Percentiles rank a stretch among this genome's conserved stretches.
Conservation (phyloP, 257 asterid genomes). For the Cynanchum wilfordii region DNA sequence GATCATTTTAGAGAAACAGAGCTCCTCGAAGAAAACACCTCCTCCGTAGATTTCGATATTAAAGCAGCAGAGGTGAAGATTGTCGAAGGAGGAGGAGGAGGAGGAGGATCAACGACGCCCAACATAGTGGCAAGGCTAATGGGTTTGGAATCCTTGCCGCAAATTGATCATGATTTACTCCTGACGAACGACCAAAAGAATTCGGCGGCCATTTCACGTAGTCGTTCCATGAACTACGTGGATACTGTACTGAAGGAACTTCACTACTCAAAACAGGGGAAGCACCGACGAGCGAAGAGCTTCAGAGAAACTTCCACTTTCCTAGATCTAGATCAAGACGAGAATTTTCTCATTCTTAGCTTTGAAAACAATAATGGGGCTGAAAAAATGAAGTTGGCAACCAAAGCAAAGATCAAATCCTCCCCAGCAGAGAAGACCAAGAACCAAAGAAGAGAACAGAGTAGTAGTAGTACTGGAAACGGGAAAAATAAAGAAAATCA, state of each 20-base stretch:
- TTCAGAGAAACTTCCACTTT: conserved; percentile 37
- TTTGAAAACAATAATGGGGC: conserved; percentile 32
- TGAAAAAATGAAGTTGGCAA: conserved; percentile 5
- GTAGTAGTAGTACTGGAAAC: not conserved
- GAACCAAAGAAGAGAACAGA: conserved; percentile 19
- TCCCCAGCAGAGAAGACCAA: conserved; percentile 5
- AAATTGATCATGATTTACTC: not conserved
- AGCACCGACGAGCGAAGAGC: conserved; percentile 21
- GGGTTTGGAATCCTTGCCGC: conserved; percentile 61
- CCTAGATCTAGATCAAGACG: conserved; percentile 50
- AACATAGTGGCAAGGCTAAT: conserved; percentile 59
- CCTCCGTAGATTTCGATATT: not conserved
- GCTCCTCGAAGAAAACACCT: not conserved
- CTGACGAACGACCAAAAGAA: not conserved
- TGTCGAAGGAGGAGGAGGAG: no score
- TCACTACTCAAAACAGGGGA: conserved; percentile 13
- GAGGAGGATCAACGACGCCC: conserved; percentile 25
- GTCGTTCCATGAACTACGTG: conserved; percentile 22
- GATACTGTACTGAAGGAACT: conserved; percentile 23
- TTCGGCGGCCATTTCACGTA: conserved; percentile 14
- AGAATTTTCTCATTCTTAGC: conserved; percentile 57
- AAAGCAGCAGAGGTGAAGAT: not conserved
- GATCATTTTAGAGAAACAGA: conserved; percentile 1
- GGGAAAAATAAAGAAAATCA: conserved; percentile 38
- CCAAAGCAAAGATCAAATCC: conserved; percentile 14